Percentiles rank a stretch among this genome's conserved stretches.
These are phyloP conservation scores for Cochlearia excelsa DNA, from an alignment of 345 rosid species.

Conservation along the genomic window DNA sequence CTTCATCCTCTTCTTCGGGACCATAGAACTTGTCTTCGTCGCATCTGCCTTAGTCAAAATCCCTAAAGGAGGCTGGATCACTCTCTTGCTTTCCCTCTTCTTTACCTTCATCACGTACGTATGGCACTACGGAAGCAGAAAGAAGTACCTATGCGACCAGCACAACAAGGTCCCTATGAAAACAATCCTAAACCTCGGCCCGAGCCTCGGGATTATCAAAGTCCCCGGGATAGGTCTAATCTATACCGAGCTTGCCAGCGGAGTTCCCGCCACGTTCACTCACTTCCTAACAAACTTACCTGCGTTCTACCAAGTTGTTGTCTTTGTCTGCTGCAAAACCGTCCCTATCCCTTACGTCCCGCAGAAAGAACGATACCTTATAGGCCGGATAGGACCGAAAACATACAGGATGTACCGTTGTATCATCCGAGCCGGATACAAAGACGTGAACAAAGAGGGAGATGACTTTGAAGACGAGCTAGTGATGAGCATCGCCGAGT, in stretches of 20 bases:
- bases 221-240: constrained; percentile 93
- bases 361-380: constrained; percentile 73
- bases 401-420: constrained; percentile 86
- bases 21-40: constrained; percentile 63
- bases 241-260: constrained; percentile 73
- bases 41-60: constrained; percentile 56
- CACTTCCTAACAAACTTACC: constrained; percentile 85
- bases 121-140: constrained; percentile 83
- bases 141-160: constrained; percentile 70
- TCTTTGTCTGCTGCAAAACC: constrained; percentile 79
- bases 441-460: constrained; percentile 65
- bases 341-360: constrained; percentile 85
- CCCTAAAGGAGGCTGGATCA: constrained; percentile 77
- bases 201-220: constrained; percentile 82
- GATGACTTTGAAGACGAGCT: constrained; percentile 77
- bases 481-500: constrained; percentile 83
- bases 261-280: constrained; percentile 78
- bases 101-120: constrained; percentile 55
- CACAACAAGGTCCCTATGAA: constrained; percentile 85
- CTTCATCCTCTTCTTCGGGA: constrained; percentile 61
- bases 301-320: constrained; percentile 84
- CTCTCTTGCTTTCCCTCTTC: constrained; percentile 56
- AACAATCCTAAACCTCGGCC: constrained; percentile 69
- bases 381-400: constrained; percentile 91
- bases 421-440: constrained; percentile 81